phyloP scores from a whole-genome alignment of 2,329 filamentous ascomycete genomes.

The Corinectria fuckeliana region DNA sequence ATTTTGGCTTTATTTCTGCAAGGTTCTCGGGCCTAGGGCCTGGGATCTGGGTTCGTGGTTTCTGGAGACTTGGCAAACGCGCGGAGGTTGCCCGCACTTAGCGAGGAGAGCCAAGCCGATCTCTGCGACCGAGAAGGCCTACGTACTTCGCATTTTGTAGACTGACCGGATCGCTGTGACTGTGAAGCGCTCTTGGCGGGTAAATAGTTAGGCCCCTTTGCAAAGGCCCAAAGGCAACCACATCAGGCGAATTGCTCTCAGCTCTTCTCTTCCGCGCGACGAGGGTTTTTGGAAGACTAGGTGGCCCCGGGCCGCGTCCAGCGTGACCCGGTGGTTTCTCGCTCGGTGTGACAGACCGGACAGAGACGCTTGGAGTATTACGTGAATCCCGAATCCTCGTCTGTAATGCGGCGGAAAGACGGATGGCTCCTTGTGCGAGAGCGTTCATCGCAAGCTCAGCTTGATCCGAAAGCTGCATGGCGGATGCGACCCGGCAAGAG shows the following conservation, averaged over 20 bases:
- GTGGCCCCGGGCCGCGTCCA: neutral
- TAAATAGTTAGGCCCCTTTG: slow-evolving; percentile 3
- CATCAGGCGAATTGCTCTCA: slow-evolving; percentile 10
- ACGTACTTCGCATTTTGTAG: neutral
- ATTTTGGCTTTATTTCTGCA: slow-evolving; percentile 20
- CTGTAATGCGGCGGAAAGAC: neutral
- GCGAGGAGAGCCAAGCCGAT: slow-evolving; percentile 22
- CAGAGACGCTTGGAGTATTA: slow-evolving; percentile 11
- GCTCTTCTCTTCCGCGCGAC: neutral
- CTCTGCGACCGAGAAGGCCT: slow-evolving; percentile 4
- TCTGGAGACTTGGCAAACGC: slow-evolving; percentile 11
- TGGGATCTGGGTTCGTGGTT: neutral
- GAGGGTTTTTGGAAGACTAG: neutral
- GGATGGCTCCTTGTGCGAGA: slow-evolving; percentile 1
- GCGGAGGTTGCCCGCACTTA: slow-evolving; percentile 19
- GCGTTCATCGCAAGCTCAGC: slow-evolving; percentile 16
- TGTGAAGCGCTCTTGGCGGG: slow-evolving; percentile 15
- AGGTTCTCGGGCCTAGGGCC: slow-evolving; percentile 4
- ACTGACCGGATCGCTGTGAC: neutral
- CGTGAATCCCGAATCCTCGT: slow-evolving; percentile 11
- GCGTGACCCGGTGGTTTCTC: slow-evolving; percentile 8
- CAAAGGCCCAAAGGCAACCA: slow-evolving; percentile 4
- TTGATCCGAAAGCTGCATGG: slow-evolving; percentile 20
- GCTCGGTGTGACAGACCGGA: slow-evolving; percentile 11
- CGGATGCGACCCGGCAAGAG: slow-evolving; percentile 8